These are phyloP conservation scores for Butyriboletus appendiculatus DNA, from an alignment of 1,284 basidiomycete species.

Conservation along the genomic window DNA sequence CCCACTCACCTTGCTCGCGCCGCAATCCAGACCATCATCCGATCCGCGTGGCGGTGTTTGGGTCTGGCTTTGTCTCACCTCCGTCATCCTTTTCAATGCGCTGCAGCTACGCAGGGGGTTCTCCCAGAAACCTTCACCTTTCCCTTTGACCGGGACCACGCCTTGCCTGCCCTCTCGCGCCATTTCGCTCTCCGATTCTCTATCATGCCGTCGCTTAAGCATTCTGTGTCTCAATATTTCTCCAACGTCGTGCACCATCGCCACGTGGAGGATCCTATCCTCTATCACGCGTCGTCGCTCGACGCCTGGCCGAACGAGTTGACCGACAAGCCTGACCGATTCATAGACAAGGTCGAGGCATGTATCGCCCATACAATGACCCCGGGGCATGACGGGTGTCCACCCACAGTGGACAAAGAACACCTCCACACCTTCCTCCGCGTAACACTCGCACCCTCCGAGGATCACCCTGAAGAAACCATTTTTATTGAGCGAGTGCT, in stretches of 20 bases:
- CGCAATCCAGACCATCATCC: background rate
- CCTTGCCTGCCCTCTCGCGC: background rate
- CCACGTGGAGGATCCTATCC: background rate
- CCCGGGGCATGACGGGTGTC: background rate
- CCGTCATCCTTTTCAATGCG: background rate
- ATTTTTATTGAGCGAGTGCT: background rate
- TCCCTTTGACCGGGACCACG: background rate
- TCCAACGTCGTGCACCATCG: background rate
- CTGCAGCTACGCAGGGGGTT: background rate
- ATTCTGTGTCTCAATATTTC: background rate
- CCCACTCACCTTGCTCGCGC: background rate
- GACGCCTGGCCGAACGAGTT: background rate
- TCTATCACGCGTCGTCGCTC: background rate
- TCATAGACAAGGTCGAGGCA: background rate
- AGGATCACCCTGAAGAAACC: background rate
- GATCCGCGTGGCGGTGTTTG: conserved; percentile 7
- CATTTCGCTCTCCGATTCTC: too few species aligned
- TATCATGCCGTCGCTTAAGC: background rate
- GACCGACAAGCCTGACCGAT: background rate
- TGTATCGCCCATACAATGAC: background rate
- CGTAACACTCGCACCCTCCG: background rate
- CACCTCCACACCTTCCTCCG: background rate
- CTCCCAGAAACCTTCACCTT: background rate
- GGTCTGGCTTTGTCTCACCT: background rate
- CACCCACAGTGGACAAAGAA: background rate